Base-by-base conservation (phyloP, 495 filamentous ascomycete species). In the Neurospora sp. region DNA sequence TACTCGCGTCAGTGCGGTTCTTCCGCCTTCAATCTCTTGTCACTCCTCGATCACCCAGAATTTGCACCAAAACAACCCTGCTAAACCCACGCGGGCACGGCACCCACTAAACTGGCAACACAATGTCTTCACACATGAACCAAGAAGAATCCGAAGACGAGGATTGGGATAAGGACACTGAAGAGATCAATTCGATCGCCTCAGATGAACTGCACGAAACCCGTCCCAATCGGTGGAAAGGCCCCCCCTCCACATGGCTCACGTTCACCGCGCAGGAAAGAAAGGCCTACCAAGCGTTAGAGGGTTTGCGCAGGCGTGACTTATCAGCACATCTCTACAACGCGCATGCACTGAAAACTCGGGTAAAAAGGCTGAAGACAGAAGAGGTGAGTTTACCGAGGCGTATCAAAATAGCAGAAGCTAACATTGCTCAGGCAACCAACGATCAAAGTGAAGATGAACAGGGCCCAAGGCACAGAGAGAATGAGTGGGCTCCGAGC, bases 261-360 rank as follows among this genome's bases (percentile, higher is more conserved):
- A 77, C 77, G 2, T 80, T 87, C 71, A 95, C 90, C 12, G 82
- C 80, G 18, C 73, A 85, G 4, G 93, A 95, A 60, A 83, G 90
- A 8, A 80, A 83, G 20, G 82, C 90, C 2, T 85, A 85, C n/a
- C 78, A 86, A 3, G 86, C 88, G 31, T 80, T 95, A 10, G 84
- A 90, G 42, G 83, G 88, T 11, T 77, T 87, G 39, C 80, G 85
- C 18, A 86, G 88, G 37, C 82, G 85, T 73, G 90, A 97, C 74
- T 83, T 96, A n/a, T 83, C 86, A 1, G 81, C 90, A 39, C 93
- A 96, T 84, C 80, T 97, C 31, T 96, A 92, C 80, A 93, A 94
- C 80, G 86, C 90, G 0, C 89, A 89, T 81, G 85, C 83, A 39
- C 80, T 93, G 62, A 91, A 90, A 77, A 81, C 5, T 1, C 54